A percentile compares a stretch with the other conserved stretches of the same genome.
These are phyloP conservation scores for Nymphaea colorata DNA, from an alignment of 164 flowering plant genomes.

Conservation along the genomic window DNA sequence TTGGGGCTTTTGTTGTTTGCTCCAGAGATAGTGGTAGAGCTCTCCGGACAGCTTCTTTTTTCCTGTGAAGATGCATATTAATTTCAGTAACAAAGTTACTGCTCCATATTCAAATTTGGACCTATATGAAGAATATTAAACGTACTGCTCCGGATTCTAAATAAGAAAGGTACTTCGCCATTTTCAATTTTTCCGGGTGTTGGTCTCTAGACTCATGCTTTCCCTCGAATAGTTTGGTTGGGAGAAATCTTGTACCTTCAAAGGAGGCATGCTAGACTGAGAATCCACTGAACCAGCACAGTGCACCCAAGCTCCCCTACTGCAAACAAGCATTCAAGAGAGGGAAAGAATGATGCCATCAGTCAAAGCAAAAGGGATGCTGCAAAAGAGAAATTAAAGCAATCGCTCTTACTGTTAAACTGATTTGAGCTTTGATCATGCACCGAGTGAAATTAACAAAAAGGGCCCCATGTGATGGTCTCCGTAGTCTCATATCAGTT, in stretches of 20 bases:
- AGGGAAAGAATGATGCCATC: slow-evolving; percentile 19
- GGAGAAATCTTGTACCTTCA: slow-evolving; percentile 41
- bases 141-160: too few relatives aligned
- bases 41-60: neutral
- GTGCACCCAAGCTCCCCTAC: slow-evolving; percentile 81
- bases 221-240: too few relatives aligned
- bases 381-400: slow-evolving; percentile 23
- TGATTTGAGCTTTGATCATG: slow-evolving; percentile 9
- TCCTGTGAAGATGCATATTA: neutral
- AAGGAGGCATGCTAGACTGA: slow-evolving; percentile 34
- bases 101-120: too few relatives aligned
- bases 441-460: slow-evolving; percentile 35
- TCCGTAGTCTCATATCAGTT: slow-evolving; percentile 8
- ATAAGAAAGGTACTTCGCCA: too few relatives aligned
- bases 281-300: slow-evolving; percentile 45
- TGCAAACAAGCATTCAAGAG: slow-evolving; percentile 43
- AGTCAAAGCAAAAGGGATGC: slow-evolving; percentile 13
- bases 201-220: too few relatives aligned
- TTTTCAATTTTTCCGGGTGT: too few relatives aligned
- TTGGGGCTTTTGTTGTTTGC: neutral
- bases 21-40: neutral
- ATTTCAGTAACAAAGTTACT: too few relatives aligned
- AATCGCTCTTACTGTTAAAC: slow-evolving; percentile 24
- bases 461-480: slow-evolving; percentile 39
- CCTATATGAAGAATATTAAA: too few relatives aligned